Evolutionary conservation across 2,329 filamentous ascomycete species (phyloP).

Genomic region (Aspergillus sp.): DNA sequence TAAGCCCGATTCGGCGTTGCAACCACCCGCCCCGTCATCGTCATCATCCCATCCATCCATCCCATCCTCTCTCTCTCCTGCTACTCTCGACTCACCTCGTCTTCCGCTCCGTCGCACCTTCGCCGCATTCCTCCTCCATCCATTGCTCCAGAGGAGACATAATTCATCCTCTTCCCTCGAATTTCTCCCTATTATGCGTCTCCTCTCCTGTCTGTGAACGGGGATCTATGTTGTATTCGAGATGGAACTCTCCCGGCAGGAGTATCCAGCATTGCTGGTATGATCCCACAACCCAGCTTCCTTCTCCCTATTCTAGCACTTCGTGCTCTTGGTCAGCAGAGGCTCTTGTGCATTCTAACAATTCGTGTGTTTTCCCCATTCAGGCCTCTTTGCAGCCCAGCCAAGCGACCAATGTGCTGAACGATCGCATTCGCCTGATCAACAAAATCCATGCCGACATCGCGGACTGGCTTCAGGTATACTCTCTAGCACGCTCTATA

Average conservation of each 20-base stretch:
- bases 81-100: not conserved
- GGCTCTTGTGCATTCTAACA: not conserved
- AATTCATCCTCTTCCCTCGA: conserved; percentile 15
- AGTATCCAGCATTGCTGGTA: conserved; percentile 95
- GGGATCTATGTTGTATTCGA: conserved; percentile 25
- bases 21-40: not conserved
- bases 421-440: conserved; percentile 85
- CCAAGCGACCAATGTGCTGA: conserved; percentile 77
- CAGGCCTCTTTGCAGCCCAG: conserved; percentile 77
- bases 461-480: conserved; percentile 94
- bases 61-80: not conserved
- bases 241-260: conserved; percentile 78
- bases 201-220: conserved; percentile 15
- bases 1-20: not conserved
- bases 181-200: conserved; percentile 31
- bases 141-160: not conserved
- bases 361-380: not conserved
- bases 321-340: not conserved
- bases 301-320: not conserved
- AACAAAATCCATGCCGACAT: conserved; percentile 83
- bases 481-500: conserved; percentile 15
- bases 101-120: not conserved
- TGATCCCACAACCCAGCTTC: conserved; percentile 32
- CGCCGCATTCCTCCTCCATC: conserved; percentile 2
- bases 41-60: not conserved